Percentiles rank a stretch among this genome's conserved stretches.
These are phyloP conservation scores for Raddia distichophylla DNA, from an alignment of 176 grass and related monocot species.

Conservation along the genomic window DNA sequence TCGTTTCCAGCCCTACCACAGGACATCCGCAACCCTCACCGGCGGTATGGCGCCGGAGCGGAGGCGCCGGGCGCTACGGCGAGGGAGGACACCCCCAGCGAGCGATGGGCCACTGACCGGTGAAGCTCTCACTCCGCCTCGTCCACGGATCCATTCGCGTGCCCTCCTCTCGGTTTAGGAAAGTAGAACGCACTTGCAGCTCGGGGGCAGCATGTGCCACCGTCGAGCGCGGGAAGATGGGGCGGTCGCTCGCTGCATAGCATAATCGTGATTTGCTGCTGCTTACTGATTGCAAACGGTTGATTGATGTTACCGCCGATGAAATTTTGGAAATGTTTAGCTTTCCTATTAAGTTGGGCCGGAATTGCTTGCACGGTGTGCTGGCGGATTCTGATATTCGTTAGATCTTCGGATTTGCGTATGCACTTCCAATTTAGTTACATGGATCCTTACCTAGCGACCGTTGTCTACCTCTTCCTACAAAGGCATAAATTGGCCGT, in stretches of 20 bases:
- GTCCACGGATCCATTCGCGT: slow-evolving; percentile 4
- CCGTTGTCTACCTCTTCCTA: neutral
- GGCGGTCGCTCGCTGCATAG: neutral
- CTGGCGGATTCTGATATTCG: neutral
- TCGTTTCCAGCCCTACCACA: too few species aligned
- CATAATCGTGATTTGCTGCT: neutral
- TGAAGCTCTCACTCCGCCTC: neutral
- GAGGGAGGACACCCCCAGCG: neutral
- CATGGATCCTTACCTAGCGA: neutral
- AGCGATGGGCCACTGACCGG: neutral
- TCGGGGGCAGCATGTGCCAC: neutral
- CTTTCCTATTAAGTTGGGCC: neutral
- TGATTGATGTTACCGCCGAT: neutral
- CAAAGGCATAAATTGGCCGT: slow-evolving; percentile 14
- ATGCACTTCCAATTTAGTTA: neutral
- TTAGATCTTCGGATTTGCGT: neutral
- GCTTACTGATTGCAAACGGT: neutral
- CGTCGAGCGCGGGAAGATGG: neutral
- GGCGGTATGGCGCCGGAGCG: neutral
- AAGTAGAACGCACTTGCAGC: neutral
- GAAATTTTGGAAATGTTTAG: neutral
- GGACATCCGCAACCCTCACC: neutral
- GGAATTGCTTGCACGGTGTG: neutral
- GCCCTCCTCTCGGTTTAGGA: slow-evolving; percentile 8
- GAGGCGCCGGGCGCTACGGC: neutral